A percentile compares a stretch with the other conserved stretches of the same genome.
These are phyloP conservation scores for Russula sp. DNA, from an alignment of 768 basidiomycete genomes.

Conservation along the genomic window DNA sequence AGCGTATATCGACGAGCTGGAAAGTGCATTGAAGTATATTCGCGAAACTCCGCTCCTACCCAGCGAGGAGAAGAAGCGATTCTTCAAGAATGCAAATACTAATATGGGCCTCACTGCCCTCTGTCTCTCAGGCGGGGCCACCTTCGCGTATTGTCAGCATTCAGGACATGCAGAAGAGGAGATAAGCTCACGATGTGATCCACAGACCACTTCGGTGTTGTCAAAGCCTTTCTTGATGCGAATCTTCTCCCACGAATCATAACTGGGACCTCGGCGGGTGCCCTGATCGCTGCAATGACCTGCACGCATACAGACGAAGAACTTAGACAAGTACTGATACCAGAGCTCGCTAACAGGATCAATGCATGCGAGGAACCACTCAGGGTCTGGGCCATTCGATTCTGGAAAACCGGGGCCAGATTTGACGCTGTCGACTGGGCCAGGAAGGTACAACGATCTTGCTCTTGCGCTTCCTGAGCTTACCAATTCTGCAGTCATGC, in stretches of 20 bases:
- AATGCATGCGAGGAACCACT: conserved; percentile 78
- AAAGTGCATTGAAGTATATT: conserved; percentile 67
- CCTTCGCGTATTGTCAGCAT: conserved; percentile 85
- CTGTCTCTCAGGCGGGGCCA: conserved; percentile 93
- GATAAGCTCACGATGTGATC: not conserved
- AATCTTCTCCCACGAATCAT: conserved; percentile 85
- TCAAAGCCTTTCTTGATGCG: conserved; percentile 87
- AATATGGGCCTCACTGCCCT: conserved; percentile 89
- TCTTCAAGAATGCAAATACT: conserved; percentile 85
- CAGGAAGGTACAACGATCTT: conserved; percentile 53
- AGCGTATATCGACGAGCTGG: conserved; percentile 82
- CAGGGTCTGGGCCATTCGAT: conserved; percentile 60
- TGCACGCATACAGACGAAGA: conserved; percentile 90
- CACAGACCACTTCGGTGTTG: conserved; percentile 82
- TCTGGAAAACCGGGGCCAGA: conserved; percentile 85
- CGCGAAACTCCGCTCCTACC: conserved; percentile 67
- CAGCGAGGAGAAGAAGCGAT: conserved; percentile 83
- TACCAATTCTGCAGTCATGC: conserved; percentile 44
- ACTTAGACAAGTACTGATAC: conserved; percentile 67
- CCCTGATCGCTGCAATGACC: conserved; percentile 64
- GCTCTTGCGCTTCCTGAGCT: not conserved
- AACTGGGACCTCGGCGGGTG: conserved; percentile 92
- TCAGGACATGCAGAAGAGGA: not conserved
- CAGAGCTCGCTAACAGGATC: conserved; percentile 77
- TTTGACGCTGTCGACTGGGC: conserved; percentile 93